Conservation (phyloP, 495 filamentous ascomycete species). For the Daldinia decipiens region DNA sequence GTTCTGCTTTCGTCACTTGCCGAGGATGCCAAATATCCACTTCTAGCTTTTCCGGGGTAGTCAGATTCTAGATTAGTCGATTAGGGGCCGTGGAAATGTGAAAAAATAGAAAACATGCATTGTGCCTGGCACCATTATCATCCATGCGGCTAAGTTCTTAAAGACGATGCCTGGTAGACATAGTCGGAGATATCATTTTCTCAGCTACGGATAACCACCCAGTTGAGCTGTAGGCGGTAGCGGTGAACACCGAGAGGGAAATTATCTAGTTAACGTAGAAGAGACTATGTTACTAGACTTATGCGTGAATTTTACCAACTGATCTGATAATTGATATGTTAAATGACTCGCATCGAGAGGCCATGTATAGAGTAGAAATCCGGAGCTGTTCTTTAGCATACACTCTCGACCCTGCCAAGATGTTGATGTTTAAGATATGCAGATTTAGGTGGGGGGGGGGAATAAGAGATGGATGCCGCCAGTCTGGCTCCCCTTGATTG, state of each 20-base stretch:
- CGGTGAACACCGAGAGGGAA: background rate
- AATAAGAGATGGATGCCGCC: background rate
- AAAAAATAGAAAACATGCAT: background rate
- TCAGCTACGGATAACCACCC: background rate
- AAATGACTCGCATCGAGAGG: background rate
- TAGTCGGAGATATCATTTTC: background rate
- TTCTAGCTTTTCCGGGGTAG: background rate
- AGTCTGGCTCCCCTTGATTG: conserved; percentile 9
- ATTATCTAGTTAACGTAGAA: background rate
- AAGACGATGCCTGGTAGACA: background rate
- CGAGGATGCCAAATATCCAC: background rate
- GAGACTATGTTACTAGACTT: background rate
- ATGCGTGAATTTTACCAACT: background rate
- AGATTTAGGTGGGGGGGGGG: conserved; percentile 1
- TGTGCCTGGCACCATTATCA: background rate
- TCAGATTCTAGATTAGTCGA: conserved; percentile 2
- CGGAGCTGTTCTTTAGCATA: background rate
- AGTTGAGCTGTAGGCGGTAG: background rate
- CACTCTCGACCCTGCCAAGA: conserved; percentile 7
- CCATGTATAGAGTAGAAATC: background rate
- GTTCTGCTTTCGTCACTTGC: background rate
- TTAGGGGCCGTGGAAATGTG: background rate
- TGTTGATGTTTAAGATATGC: conserved; percentile 11
- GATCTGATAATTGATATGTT: conserved; percentile 1
- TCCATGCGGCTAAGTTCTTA: background rate